These are phyloP conservation scores for Auricularia heimuer DNA, from an alignment of 768 basidiomycete genomes.

Conservation along the genomic window DNA sequence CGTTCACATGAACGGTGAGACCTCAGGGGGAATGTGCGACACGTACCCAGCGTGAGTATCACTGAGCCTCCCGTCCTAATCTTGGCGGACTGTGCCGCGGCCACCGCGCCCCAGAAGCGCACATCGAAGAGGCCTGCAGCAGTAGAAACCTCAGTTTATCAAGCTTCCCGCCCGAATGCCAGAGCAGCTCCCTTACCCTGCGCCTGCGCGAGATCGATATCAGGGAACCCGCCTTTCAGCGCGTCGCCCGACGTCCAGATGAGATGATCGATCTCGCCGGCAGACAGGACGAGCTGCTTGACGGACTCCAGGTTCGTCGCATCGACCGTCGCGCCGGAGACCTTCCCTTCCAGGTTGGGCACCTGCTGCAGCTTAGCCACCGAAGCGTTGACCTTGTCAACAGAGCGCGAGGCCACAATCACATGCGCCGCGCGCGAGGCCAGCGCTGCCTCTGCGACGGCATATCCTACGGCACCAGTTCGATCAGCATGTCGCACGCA, in stretches of 20 bases:
- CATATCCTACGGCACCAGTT: not conserved
- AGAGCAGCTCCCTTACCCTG: not conserved
- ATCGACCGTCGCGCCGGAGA: not conserved
- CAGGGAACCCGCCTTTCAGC: not conserved
- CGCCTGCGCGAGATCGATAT: constrained; percentile 1
- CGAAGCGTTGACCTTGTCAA: not conserved
- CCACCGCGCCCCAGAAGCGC: constrained; percentile 11
- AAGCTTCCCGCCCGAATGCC: not conserved
- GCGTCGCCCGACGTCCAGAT: not conserved
- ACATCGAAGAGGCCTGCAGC: constrained; percentile 9
- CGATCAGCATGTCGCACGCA: not conserved
- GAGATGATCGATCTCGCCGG: not conserved
- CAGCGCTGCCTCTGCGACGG: not conserved
- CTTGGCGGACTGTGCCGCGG: constrained; percentile 9
- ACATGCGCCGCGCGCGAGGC: not conserved
- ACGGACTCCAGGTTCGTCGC: not conserved
- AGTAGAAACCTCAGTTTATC: not conserved
- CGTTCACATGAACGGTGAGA: no score
- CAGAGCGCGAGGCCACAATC: not conserved
- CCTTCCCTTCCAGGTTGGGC: not conserved
- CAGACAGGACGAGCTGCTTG: not conserved
- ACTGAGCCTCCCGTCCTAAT: constrained; percentile 9
- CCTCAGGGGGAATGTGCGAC: not conserved
- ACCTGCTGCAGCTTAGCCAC: not conserved
- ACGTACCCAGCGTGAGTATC: constrained; percentile 8